These are phyloP conservation scores for Talaromyces nanjingensis DNA, from an alignment of 495 filamentous ascomycete genomes.

Conservation along the genomic window DNA sequence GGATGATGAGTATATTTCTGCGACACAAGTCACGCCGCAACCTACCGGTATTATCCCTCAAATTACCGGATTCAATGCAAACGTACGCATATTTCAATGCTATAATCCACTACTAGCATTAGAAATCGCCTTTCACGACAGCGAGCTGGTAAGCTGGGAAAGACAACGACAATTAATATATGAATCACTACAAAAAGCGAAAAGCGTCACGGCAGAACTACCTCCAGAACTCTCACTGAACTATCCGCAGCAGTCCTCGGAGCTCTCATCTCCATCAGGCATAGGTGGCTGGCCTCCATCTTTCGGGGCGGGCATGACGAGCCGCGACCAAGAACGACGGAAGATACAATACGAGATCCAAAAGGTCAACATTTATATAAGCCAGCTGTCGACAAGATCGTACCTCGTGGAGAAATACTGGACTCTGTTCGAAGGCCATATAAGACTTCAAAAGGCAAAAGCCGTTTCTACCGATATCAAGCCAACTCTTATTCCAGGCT, in stretches of 20 bases:
- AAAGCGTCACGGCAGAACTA: slow-evolving; percentile 50
- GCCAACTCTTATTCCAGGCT: neutral
- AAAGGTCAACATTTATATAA: slow-evolving; percentile 74
- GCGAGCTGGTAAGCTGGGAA: slow-evolving; percentile 63
- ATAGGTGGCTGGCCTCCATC: slow-evolving; percentile 10
- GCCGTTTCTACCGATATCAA: neutral
- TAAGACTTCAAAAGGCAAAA: neutral
- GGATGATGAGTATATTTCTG: slow-evolving; percentile 69
- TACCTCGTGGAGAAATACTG: slow-evolving; percentile 81
- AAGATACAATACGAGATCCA: slow-evolving; percentile 74
- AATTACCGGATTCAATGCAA: slow-evolving; percentile 71
- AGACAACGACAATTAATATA: slow-evolving; percentile 59
- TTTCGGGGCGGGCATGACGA: slow-evolving; percentile 15
- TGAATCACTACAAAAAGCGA: slow-evolving; percentile 52
- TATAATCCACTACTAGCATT: slow-evolving; percentile 61
- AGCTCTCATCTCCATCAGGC: neutral
- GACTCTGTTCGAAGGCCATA: slow-evolving; percentile 48
- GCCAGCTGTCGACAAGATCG: slow-evolving; percentile 65
- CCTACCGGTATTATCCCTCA: slow-evolving; percentile 54
- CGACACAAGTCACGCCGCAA: slow-evolving; percentile 55
- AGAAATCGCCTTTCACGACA: slow-evolving; percentile 68
- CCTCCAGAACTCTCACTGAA: slow-evolving; percentile 55
- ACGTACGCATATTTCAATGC: slow-evolving; percentile 61
- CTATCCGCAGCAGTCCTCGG: slow-evolving; percentile 5
- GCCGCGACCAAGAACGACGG: slow-evolving; percentile 24